phyloP scores from a whole-genome alignment of 345 rosid species.

The Citrus reticulata region DNA sequence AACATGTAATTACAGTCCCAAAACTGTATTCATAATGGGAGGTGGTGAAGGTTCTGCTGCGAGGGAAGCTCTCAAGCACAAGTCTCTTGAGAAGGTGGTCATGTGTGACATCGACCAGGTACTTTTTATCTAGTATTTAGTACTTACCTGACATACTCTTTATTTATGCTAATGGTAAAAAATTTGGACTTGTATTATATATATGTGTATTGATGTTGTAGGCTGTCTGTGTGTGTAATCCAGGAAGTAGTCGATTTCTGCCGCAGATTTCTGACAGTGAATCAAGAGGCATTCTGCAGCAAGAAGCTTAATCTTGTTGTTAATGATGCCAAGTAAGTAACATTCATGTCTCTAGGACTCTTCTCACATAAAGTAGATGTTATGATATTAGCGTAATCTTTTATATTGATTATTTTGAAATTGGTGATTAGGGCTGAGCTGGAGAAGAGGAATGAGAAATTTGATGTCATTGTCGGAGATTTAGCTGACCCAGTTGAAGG shows the following conservation, averaged over 20 bases:
- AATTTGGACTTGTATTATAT: not conserved
- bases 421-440: constrained; percentile 63
- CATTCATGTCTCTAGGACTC: not conserved
- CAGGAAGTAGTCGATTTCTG: constrained; percentile 96
- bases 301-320: constrained; percentile 77
- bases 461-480: constrained; percentile 91
- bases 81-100: constrained; percentile 64
- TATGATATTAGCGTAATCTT: not conserved
- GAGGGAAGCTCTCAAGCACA: constrained; percentile 85
- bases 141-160: no score
- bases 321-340: constrained; percentile 78
- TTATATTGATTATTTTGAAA: not conserved
- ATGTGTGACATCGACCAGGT: constrained; percentile 99
- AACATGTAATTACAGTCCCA: constrained; percentile 45
- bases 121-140: not conserved
- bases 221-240: not conserved
- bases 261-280: constrained; percentile 57
- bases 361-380: not conserved
- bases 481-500: constrained; percentile 97
- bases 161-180: no score
- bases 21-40: constrained; percentile 83
- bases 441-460: constrained; percentile 66
- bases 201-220: not conserved
- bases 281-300: constrained; percentile 70
- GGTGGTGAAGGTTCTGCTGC: constrained; percentile 99